Evolutionary conservation across 306 rosid genomes (phyloP), one percentile per base, ranked within the genome.

Genomic region (Hippophae gyantsensis): DNA sequence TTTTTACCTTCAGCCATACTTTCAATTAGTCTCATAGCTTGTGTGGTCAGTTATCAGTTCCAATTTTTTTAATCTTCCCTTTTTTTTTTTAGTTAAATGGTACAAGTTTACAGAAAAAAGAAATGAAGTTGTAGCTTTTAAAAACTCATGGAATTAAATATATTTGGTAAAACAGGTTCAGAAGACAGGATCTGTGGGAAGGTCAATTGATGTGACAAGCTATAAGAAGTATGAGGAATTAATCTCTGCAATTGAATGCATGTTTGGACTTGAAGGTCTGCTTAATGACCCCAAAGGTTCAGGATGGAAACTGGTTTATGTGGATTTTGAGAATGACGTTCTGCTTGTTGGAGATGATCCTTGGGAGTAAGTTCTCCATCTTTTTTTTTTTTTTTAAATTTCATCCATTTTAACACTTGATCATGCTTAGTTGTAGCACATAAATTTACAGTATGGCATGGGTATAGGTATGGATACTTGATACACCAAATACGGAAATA

Each of bases 321-420:
- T 90, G 43, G 97, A 90, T 69, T 90, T 82, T 54, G 97, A 90
- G 72, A 85, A 65, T 7, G 97, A 90, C 54, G 97, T 90, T 60
- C 81, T 90, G 10, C 95, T 90, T 57, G 85, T 90, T 46, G 95
- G 97, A 6, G 97, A 90, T 71, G 97, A 90, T 74, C 97, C 97
- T 14, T 90, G 95, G 95, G 97, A 90, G 97, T 90, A 76, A 84
- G 94, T 74, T 72, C 42, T 54, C 13, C 41, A 6, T 43, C 9
- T 10, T 6, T 14, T 7, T 63, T 11, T 18, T 0, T 14, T 9
- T 13, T 18, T 18, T 25, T 18, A 1, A 5, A 42, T 10, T 7
- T 13, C 13, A 18, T 18, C 23, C 23, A 18, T 18, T 18, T 18
- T 18, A 18, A 18, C 23, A 18, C 23, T 18, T 18, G 23, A 18